These are phyloP conservation scores for Dichotomopilus funicola DNA, from an alignment of 2,329 filamentous ascomycete genomes.

Conservation along the genomic window DNA sequence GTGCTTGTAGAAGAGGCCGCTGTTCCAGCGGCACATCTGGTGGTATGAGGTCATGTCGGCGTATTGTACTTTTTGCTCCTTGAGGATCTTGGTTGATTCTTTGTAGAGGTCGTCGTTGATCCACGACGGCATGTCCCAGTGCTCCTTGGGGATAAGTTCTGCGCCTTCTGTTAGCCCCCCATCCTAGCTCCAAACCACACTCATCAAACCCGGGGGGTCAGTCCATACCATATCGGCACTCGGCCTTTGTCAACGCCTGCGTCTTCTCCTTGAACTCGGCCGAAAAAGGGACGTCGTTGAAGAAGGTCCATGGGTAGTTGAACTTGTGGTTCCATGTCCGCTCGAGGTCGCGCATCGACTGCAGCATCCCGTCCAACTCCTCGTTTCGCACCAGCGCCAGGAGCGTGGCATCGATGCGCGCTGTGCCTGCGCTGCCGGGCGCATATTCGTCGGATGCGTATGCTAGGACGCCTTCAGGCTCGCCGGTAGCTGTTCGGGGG, in stretches of 20 bases:
- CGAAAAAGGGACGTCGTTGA: slow-evolving; percentile 91
- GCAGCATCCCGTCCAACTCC: slow-evolving; percentile 76
- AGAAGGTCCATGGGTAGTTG: slow-evolving; percentile 99
- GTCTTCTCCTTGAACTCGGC: slow-evolving; percentile 88
- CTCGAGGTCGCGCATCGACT: slow-evolving; percentile 87
- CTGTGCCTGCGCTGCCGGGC: slow-evolving; percentile 65
- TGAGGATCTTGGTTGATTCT: slow-evolving; percentile 75
- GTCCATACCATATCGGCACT: slow-evolving; percentile 69
- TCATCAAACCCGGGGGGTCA: neutral
- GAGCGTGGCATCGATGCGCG: slow-evolving; percentile 88
- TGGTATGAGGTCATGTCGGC: slow-evolving; percentile 86
- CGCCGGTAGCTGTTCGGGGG: slow-evolving; percentile 60
- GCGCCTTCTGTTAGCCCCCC: slow-evolving; percentile 1
- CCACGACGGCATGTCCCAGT: slow-evolving; percentile 90
- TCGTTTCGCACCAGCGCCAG: slow-evolving; percentile 88
- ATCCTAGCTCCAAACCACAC: neutral
- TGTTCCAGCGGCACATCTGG: slow-evolving; percentile 99
- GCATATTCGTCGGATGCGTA: slow-evolving; percentile 72
- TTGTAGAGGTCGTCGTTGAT: slow-evolving; percentile 82
- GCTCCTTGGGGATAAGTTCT: slow-evolving; percentile 89
- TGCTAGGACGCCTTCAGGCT: slow-evolving; percentile 71
- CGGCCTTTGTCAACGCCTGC: slow-evolving; percentile 74
- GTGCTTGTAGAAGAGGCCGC: slow-evolving; percentile 95
- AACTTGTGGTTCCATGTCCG: slow-evolving; percentile 97
- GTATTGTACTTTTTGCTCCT: slow-evolving; percentile 85